These are phyloP conservation scores for Arachis stenosperma DNA, from an alignment of 306 rosid species.

Conservation along the genomic window DNA sequence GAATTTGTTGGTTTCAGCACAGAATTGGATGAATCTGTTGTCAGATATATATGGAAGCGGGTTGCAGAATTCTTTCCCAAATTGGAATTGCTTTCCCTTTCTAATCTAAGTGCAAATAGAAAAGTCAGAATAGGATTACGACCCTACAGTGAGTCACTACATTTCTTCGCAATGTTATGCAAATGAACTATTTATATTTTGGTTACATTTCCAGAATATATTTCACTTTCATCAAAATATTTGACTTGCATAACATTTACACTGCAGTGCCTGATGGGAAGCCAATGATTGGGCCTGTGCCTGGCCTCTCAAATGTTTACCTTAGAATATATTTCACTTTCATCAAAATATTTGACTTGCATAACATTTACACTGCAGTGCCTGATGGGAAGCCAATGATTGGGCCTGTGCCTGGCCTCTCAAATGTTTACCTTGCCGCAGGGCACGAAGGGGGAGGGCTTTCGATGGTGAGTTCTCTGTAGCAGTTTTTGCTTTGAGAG, in stretches of 20 bases:
- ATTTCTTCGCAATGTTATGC: conserved; percentile 31
- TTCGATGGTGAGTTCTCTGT: conserved; percentile 64
- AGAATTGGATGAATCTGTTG: conserved; percentile 66
- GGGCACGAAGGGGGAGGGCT: conserved; percentile 97
- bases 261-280: too few species aligned
- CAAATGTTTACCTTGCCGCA: conserved; percentile 83
- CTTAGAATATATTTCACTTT: too few species aligned
- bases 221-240: conserved; percentile 7
- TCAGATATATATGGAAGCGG: conserved; percentile 72
- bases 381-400: conserved; percentile 90
- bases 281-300: too few species aligned
- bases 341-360: too few species aligned
- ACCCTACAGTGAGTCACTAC: conserved; percentile 77
- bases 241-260: conserved; percentile 33
- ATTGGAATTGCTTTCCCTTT: conserved; percentile 58
- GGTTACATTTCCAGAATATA: conserved; percentile 21
- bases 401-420: conserved; percentile 78
- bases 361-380: conserved; percentile 60
- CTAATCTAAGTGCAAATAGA: conserved; percentile 55
- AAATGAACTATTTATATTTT: conserved; percentile 16
- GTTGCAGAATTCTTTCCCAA: conserved; percentile 79
- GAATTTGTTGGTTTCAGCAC: conserved; percentile 82
- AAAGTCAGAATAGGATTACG: conserved; percentile 87
- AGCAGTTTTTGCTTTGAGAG: not conserved
- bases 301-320: too few species aligned